Conservation (phyloP, 768 basidiomycete species). For the Kwoniella botswanensis region DNA sequence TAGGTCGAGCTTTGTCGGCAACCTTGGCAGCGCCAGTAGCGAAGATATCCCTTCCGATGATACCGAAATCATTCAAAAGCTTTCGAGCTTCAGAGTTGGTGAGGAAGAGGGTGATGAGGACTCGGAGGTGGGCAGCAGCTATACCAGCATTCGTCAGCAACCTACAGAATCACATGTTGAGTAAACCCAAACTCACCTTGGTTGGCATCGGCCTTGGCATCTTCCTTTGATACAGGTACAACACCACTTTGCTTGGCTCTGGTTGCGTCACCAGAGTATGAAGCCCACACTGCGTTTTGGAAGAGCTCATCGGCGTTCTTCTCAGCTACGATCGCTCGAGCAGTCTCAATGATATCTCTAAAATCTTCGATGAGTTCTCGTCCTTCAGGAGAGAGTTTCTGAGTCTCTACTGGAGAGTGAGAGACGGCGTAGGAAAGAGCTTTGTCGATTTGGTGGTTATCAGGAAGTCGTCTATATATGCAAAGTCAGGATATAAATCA, state of each 20-base stretch:
- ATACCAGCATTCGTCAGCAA: slow-evolving; percentile 33
- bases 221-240: slow-evolving; percentile 65
- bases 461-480: slow-evolving; percentile 74
- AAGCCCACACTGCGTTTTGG: slow-evolving; percentile 83
- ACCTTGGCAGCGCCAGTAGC: slow-evolving; percentile 73
- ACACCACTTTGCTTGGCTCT: slow-evolving; percentile 60
- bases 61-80: slow-evolving; percentile 64
- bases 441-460: slow-evolving; percentile 77
- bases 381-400: slow-evolving; percentile 76
- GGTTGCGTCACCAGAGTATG: slow-evolving; percentile 59
- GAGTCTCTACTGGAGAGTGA: slow-evolving; percentile 66
- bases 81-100: slow-evolving; percentile 93
- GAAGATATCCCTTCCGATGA: slow-evolving; percentile 73
- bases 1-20: slow-evolving; percentile 72
- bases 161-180: neutral
- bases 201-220: slow-evolving; percentile 66
- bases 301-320: slow-evolving; percentile 91
- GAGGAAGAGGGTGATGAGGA: slow-evolving; percentile 79
- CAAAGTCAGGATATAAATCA: slow-evolving; percentile 71
- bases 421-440: slow-evolving; percentile 71
- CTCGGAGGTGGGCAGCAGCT: slow-evolving; percentile 86
- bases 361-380: slow-evolving; percentile 73
- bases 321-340: slow-evolving; percentile 70
- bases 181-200: slow-evolving; percentile 62
- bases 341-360: slow-evolving; percentile 76